A percentile compares a stretch with the other conserved stretches of the same genome.
Conservation (phyloP, 345 rosid genomes). For the Gossypium anomalum region DNA sequence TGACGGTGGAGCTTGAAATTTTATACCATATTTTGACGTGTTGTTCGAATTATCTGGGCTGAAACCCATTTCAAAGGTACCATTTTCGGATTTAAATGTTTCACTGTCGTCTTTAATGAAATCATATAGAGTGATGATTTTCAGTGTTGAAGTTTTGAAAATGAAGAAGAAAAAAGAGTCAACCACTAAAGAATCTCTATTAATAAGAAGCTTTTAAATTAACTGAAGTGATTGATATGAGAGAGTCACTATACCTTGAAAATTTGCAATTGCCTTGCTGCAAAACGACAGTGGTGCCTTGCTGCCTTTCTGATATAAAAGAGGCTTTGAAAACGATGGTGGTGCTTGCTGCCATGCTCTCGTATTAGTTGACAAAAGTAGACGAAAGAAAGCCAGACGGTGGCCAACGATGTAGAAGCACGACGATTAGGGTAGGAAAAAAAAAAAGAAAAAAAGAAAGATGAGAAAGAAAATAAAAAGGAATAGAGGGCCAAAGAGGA, state of each 20-base stretch:
- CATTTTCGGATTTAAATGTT: conserved; percentile 28
- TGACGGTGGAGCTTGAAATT: conserved; percentile 13
- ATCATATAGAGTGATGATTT: background rate
- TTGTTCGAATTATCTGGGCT: conserved; percentile 21
- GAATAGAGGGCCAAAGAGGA: too few species aligned
- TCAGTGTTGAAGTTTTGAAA: background rate
- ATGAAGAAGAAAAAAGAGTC: background rate
- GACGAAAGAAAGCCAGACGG: too few species aligned
- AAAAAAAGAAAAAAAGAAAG: too few species aligned
- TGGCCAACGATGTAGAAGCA: too few species aligned
- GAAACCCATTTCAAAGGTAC: conserved; percentile 37
- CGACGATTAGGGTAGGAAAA: too few species aligned
- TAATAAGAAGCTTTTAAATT: background rate
- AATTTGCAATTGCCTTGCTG: too few species aligned
- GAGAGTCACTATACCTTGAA: background rate
- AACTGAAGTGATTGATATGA: background rate
- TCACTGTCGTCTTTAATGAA: background rate
- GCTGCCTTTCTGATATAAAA: too few species aligned
- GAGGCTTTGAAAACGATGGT: too few species aligned
- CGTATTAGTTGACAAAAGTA: too few species aligned
- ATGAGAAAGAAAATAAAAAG: too few species aligned
- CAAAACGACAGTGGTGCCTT: too few species aligned
- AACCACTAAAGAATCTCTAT: background rate
- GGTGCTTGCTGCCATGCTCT: too few species aligned
- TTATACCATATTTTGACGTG: conserved; percentile 45